Base-by-base conservation (phyloP, 805 yeast species). In the Wickerhamomyces silvicola region DNA sequence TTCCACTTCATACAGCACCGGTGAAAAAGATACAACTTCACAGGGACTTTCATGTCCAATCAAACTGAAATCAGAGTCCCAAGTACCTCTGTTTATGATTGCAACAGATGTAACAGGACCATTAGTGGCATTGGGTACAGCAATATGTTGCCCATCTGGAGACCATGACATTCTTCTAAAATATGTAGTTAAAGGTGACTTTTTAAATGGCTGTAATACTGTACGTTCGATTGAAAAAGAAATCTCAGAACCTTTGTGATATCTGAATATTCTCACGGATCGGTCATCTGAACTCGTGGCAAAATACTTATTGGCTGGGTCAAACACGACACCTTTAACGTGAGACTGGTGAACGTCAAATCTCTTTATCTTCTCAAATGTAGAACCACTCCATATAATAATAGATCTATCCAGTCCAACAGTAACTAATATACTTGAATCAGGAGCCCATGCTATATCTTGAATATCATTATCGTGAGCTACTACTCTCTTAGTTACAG, bases 391-490 rank as follows among this genome's bases (percentile, higher is more conserved):
- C 97, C 97, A 92, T 10, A 92, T 78, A 28, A 90, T 83, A 33
- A 92, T 84, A 27, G 92, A 81, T 50, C 96, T 68, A 58, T 92
- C 99, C 36, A 92, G 66, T 0, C 98, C 98, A 9, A 90, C 98
- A 1, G 95, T 82, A 12, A 92, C 96, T 28, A 92, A 62, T 16
- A 92, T 74, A 22, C 85, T 74, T 4, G 94, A 82, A 52, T 90
- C 97, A 0, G 97, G 97, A 2, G 95, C 83, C 97, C 98, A 92
- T 26, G 96, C 94, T 44, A 92, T 79, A 57, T 92, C 98, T 56
- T 92, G 98, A 31, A 92, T 84, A 62, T 92, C 99, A 52, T 90
- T 92, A 42, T 92, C 97, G 57, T 92, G 99, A 1, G 97, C 98
- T 13, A 86, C 96, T 11, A 87, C 69, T 48, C 97, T 71, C 48